Conservation (phyloP, 257 asterid genomes). For the Solanum neorickii region DNA sequence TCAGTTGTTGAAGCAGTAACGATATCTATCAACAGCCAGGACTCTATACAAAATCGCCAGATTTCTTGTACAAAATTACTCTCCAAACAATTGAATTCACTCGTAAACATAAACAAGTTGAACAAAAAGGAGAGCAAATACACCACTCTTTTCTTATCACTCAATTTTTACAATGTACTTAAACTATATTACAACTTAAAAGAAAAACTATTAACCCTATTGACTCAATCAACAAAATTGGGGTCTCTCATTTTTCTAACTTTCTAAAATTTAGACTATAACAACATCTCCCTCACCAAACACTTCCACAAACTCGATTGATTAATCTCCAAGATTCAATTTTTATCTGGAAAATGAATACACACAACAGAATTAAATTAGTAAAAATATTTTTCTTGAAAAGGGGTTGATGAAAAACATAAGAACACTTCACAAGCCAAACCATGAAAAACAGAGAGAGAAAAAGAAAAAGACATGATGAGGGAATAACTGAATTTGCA, state of each 20-base stretch:
- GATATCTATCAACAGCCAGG: slow-evolving; percentile 40
- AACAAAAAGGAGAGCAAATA: slow-evolving; percentile 1
- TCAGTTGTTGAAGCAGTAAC: slow-evolving; percentile 40
- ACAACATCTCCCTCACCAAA: slow-evolving; percentile 25
- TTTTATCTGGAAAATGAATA: slow-evolving; percentile 25
- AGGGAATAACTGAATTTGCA: slow-evolving; percentile 24
- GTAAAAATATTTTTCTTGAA: neutral
- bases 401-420: neutral
- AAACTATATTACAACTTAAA: slow-evolving; percentile 19
- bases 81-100: slow-evolving; percentile 52
- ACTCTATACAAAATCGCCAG: slow-evolving; percentile 50
- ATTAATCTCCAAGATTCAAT: slow-evolving; percentile 29
- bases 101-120: slow-evolving; percentile 16
- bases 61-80: slow-evolving; percentile 24
- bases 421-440: slow-evolving; percentile 11
- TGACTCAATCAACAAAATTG: slow-evolving; percentile 7
- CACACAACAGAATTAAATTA: neutral
- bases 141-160: neutral
- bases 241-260: slow-evolving; percentile 47
- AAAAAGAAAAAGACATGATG: neutral
- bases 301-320: neutral
- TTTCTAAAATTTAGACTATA: slow-evolving; percentile 11
- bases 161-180: slow-evolving; percentile 19
- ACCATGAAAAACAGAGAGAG: neutral
- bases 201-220: slow-evolving; percentile 8